Conservation (phyloP, 305 asterid genomes). For the Ilex paraguariensis region DNA sequence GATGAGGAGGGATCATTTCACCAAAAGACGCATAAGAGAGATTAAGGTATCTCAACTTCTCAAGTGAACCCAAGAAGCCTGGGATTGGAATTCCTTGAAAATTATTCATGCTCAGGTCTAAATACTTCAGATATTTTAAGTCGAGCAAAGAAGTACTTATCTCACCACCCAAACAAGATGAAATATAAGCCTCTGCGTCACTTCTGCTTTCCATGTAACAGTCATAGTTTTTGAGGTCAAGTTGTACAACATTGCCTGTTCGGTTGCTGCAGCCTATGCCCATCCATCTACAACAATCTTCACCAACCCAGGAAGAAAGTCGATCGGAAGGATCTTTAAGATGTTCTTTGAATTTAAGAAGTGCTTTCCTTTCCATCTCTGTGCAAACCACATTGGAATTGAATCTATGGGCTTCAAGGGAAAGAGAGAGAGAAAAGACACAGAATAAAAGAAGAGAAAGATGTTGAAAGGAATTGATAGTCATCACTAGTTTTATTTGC, state of each 20-base stretch:
- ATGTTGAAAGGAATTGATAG: too few species aligned
- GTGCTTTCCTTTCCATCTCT: slow-evolving; percentile 12
- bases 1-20: slow-evolving; percentile 16
- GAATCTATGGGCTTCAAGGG: not conserved
- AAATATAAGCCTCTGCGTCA: not conserved
- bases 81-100: slow-evolving; percentile 23
- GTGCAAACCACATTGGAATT: slow-evolving; percentile 3
- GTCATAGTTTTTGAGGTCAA: slow-evolving; percentile 19
- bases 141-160: slow-evolving; percentile 21
- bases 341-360: slow-evolving; percentile 9
- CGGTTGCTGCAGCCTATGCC: slow-evolving; percentile 13
- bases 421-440: too few species aligned
- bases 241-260: slow-evolving; percentile 12
- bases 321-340: slow-evolving; percentile 10
- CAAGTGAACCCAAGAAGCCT: slow-evolving; percentile 18
- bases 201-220: not conserved
- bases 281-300: slow-evolving; percentile 15
- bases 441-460: too few species aligned
- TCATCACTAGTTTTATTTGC: too few species aligned
- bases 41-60: slow-evolving; percentile 22
- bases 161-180: slow-evolving; percentile 18
- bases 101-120: slow-evolving; percentile 30
- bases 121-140: slow-evolving; percentile 18
- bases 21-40: slow-evolving; percentile 22
- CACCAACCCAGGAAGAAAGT: slow-evolving; percentile 12